Base-by-base conservation (phyloP, 1,284 basidiomycete genomes). In the Tilletia indica region DNA sequence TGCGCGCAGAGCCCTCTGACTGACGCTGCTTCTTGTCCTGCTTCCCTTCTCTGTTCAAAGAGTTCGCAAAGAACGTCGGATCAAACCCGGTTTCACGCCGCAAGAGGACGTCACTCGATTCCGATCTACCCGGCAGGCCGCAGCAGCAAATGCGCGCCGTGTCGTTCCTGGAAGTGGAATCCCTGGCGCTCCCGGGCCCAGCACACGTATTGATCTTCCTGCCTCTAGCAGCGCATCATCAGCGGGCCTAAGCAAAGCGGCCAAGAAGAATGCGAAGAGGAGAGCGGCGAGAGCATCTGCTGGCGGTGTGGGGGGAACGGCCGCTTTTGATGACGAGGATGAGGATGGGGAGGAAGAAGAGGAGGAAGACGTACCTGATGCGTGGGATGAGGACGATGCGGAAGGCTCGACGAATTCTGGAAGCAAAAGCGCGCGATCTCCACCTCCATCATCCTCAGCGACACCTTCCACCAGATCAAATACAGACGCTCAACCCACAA, bases 71-170 rank as follows among this genome's bases (percentile, higher is more conserved):
- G 89, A 97, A 84, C 87, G 92, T 74, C 95, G 91, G 86, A 91
- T 98, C 76, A 89, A 94, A 45, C 94, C 94, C 0, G 95, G 95
- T 0, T 98, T 91, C 85, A 96, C 93, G 0, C 95, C 95, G 0
- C 92, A 93, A 83, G 95, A 98, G 85, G 95, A 98, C 86, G 89
- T 97, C 14, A 87, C 88, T 45, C 89, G 90, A 51, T 98, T 95
- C 85, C 89, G 93, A 64, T 89, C 91, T 31, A 88, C 89, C 63
- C 89, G 90, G 48, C 91, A 93, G 83, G 86, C 88, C 66, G 89
- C 91, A 78, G 88, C 90, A 85, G 92, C 93, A 72, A 83, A 64
- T n/a, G 12, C 61, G 4, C 31, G 86, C 4, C 85, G 31, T 67
- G 68, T n/a, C 64, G 68, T 39, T 5, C 77, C 86, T 90, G 69